Conservation (phyloP, 1,139 yeast species). For the Pneumocystis wakefieldiae region DNA sequence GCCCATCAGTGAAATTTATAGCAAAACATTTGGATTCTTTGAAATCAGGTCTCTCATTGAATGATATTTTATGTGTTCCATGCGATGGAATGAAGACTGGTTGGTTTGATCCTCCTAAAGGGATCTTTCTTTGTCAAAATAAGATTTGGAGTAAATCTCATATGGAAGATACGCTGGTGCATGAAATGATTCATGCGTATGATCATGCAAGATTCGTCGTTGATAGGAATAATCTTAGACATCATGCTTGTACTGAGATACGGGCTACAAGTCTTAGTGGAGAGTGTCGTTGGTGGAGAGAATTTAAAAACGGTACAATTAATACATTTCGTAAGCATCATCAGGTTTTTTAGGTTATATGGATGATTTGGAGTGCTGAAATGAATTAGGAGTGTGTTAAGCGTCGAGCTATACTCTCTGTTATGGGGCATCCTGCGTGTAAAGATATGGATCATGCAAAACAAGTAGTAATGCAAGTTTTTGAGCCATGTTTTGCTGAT, state of each 20-base stretch:
- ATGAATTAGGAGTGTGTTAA: slow-evolving; percentile 42
- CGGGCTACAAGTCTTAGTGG: slow-evolving; percentile 89
- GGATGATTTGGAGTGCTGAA: not conserved
- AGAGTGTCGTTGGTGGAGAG: slow-evolving; percentile 83
- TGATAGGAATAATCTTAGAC: slow-evolving; percentile 67
- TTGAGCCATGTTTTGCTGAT: slow-evolving; percentile 86
- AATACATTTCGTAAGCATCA: slow-evolving; percentile 62
- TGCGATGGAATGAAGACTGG: slow-evolving; percentile 85
- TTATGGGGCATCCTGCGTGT: slow-evolving; percentile 74
- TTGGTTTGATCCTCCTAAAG: slow-evolving; percentile 83
- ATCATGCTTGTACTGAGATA: slow-evolving; percentile 85
- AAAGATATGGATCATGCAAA: slow-evolving; percentile 58
- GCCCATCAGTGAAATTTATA: slow-evolving; percentile 84
- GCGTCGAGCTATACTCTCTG: slow-evolving; percentile 76
- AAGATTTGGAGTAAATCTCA: slow-evolving; percentile 65
- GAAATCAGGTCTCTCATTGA: slow-evolving; percentile 37
- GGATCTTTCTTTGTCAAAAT: slow-evolving; percentile 77
- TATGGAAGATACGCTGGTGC: slow-evolving; percentile 79
- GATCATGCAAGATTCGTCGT: slow-evolving; percentile 80
- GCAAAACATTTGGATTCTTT: slow-evolving; percentile 62
- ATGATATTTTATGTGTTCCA: slow-evolving; percentile 59
- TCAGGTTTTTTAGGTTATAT: slow-evolving; percentile 30
- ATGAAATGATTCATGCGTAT: slow-evolving; percentile 85
- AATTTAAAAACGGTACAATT: slow-evolving; percentile 39
- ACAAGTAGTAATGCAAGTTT: slow-evolving; percentile 66